Evolutionary conservation across 805 yeast species (phyloP), one percentile per base, ranked within the genome.

Genomic region (Suhomyces faveliae): DNA sequence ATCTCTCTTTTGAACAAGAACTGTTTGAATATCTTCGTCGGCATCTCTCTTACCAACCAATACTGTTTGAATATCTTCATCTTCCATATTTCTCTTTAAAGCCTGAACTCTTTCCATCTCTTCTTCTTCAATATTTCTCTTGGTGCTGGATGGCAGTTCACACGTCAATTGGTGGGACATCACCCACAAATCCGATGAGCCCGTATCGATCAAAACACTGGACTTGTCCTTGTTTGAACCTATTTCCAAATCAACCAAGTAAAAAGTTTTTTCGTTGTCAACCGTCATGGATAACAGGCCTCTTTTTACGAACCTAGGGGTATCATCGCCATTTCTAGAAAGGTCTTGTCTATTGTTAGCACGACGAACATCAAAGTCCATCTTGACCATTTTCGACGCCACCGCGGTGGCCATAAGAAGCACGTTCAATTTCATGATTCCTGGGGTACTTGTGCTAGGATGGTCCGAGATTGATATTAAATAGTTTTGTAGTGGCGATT

Each of bases 121-220:
- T 5, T 25, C 13, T 12, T 25, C 29, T 7, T 33, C 37, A n/a
- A n/a, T n/a, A n/a, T n/a, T n/a, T 33, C 37, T 33, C 7, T 33
- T 33, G n/a, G 12, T 17, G 7, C 21, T 33, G 10, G 15, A 9
- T 17, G n/a, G 21, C 19, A 33, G 21, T 20, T 33, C 37, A 10
- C 37, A 33, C 19, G 5, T 33, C 21, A 33, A 33, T 20, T 17
- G 37, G 37, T 33, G 37, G 15, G 37, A 52, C 70, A 68, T 68
- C 33, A 72, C 60, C 77, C 77, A 72, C 46, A 72, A 60, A 52
- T 72, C 77, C 8, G 74, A 66, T 5, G 75, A 68, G 3, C 76
- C 77, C 21, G 76, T 72, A 52, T 71, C 76, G 9, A 72, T 63
- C 51, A 68, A 58, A 2, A 70, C 72, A 8, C 60, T 56, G 9